phyloP scores from a whole-genome alignment of 805 yeast species.

The Blastobotrys chiropterorum region DNA sequence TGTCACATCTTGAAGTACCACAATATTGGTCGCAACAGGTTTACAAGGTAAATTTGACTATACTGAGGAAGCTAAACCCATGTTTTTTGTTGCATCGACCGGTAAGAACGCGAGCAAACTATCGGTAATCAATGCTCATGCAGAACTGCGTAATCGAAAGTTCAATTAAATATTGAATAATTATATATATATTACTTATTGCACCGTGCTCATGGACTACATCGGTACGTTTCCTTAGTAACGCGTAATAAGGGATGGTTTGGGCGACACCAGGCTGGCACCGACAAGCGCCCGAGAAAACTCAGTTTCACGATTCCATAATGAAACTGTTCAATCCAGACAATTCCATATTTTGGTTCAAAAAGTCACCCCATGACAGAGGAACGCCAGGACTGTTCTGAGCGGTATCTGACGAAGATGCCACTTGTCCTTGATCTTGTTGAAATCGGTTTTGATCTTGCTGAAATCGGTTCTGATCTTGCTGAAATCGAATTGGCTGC shows the following conservation, averaged over 20 bases:
- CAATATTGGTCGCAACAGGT: background rate
- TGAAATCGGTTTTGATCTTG: background rate
- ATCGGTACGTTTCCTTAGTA: background rate
- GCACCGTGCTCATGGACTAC: no score
- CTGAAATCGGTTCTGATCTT: no score
- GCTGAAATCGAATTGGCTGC: background rate
- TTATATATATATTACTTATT: no score
- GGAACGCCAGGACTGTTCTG: background rate
- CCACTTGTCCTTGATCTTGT: background rate
- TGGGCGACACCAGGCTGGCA: no score
- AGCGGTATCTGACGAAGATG: background rate
- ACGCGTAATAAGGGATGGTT: background rate
- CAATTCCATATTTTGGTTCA: conserved; percentile 18
- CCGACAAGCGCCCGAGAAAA: no score
- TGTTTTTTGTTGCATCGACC: background rate
- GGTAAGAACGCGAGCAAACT: background rate
- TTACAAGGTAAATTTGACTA: background rate
- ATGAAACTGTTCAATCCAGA: conserved; percentile 19
- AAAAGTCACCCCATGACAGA: conserved; percentile 22
- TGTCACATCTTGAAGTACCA: background rate
- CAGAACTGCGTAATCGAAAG: background rate
- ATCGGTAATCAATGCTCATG: no score
- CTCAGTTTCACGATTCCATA: background rate
- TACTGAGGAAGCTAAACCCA: background rate
- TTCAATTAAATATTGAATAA: no score